These are phyloP conservation scores for Penicillium longicatenatum DNA, from an alignment of 495 filamentous ascomycete species.

Conservation along the genomic window DNA sequence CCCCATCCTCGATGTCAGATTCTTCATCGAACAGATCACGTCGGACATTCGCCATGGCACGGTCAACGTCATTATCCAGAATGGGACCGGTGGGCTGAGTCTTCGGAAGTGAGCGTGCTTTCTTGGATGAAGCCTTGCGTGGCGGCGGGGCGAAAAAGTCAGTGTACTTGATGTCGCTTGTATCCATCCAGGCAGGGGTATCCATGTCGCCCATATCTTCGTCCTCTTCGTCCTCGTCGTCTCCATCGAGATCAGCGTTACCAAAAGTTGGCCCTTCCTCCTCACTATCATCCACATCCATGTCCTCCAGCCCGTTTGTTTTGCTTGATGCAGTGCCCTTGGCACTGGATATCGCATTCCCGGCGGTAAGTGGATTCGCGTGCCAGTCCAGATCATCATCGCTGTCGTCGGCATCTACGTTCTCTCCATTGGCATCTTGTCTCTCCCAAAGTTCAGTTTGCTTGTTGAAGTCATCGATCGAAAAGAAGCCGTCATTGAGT, in stretches of 20 bases:
- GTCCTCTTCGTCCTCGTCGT: conserved; percentile 57
- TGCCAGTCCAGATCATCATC: conserved; percentile 93
- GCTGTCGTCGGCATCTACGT: conserved; percentile 58
- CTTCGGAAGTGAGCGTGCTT: conserved; percentile 48
- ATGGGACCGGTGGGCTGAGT: conserved; percentile 48
- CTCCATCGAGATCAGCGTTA: conserved; percentile 62
- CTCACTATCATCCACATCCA: conserved; percentile 55
- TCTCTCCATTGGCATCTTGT: conserved; percentile 69
- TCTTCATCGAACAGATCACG: conserved; percentile 92
- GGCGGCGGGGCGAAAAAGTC: conserved; percentile 89
- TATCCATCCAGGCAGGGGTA: conserved; percentile 61
- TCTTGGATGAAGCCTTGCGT: conserved; percentile 62
- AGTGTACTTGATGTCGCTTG: conserved; percentile 82
- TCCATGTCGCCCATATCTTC: conserved; percentile 44
- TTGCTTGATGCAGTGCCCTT: conserved; percentile 21
- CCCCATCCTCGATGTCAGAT: conserved; percentile 52
- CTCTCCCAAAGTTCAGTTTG: conserved; percentile 84
- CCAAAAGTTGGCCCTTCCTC: conserved; percentile 79
- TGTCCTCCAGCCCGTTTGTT: conserved; percentile 26
- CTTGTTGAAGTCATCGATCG: conserved; percentile 96
- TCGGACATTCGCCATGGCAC: conserved; percentile 87
- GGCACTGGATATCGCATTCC: conserved; percentile 16
- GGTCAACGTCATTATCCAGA: conserved; percentile 66
- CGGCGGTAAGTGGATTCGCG: conserved; percentile 59
- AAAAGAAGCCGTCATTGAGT: conserved; percentile 96